These are phyloP conservation scores for Heterobasidion occidentale DNA, from an alignment of 1,284 basidiomycete species.

Conservation along the genomic window DNA sequence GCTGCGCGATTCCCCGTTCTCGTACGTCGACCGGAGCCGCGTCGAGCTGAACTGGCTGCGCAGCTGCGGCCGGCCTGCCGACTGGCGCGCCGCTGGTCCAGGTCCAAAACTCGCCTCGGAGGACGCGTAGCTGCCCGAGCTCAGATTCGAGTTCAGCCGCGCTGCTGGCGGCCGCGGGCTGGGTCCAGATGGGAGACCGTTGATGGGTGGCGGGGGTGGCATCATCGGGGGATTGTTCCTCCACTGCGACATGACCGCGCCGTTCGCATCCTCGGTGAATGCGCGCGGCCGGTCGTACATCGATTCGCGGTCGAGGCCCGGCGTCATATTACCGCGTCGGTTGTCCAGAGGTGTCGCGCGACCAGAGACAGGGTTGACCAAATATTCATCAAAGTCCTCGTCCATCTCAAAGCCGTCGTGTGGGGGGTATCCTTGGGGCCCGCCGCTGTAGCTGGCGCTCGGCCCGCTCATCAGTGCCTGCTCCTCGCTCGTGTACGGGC, in stretches of 20 bases:
- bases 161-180: slow-evolving; percentile 33
- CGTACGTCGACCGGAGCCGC: slow-evolving; percentile 46
- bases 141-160: slow-evolving; percentile 40
- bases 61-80: slow-evolving; percentile 39
- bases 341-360: slow-evolving; percentile 60
- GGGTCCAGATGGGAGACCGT: slow-evolving; percentile 16
- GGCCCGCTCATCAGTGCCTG: slow-evolving; percentile 18
- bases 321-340: slow-evolving; percentile 44
- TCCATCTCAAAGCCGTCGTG: slow-evolving; percentile 62
- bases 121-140: slow-evolving; percentile 35
- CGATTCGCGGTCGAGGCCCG: slow-evolving; percentile 37
- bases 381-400: slow-evolving; percentile 70
- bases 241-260: slow-evolving; percentile 62
- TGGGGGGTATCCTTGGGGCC: slow-evolving; percentile 52
- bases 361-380: slow-evolving; percentile 48
- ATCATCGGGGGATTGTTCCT: slow-evolving; percentile 28
- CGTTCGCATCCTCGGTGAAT: slow-evolving; percentile 68
- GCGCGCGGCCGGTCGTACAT: slow-evolving; percentile 52
- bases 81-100: slow-evolving; percentile 16
- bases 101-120: slow-evolving; percentile 47
- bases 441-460: slow-evolving; percentile 25
- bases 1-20: slow-evolving; percentile 21
- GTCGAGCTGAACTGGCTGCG: slow-evolving; percentile 70
- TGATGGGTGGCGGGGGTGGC: slow-evolving; percentile 10
- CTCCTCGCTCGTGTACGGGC: slow-evolving; percentile 34